Conservation (phyloP, 495 filamentous ascomycete genomes). For the Aspergillus conjunctus region DNA sequence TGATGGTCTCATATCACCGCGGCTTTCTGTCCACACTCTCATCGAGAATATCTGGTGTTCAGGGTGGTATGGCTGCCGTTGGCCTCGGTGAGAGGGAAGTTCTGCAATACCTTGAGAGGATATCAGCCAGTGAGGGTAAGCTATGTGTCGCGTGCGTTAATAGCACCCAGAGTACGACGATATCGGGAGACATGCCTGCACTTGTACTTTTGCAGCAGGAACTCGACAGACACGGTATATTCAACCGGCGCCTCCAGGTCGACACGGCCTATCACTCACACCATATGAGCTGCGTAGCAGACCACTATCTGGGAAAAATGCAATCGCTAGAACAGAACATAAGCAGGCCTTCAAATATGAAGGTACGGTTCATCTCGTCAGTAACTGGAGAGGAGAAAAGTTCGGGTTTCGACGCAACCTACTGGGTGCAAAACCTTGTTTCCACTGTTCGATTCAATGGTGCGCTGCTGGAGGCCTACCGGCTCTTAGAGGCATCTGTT, state of each 20-base stretch:
- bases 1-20: slow-evolving; percentile 34
- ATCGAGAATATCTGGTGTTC: slow-evolving; percentile 4
- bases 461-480: slow-evolving; percentile 19
- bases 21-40: slow-evolving; percentile 27
- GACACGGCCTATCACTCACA: slow-evolving; percentile 65
- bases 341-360: neutral
- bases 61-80: slow-evolving; percentile 34
- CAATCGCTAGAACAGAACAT: neutral
- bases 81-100: slow-evolving; percentile 25
- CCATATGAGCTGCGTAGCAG: slow-evolving; percentile 50
- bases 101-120: slow-evolving; percentile 19
- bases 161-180: slow-evolving; percentile 43
- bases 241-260: slow-evolving; percentile 56
- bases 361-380: neutral
- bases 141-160: slow-evolving; percentile 50
- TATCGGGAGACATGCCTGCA: slow-evolving; percentile 42
- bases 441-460: slow-evolving; percentile 32
- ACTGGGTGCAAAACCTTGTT: slow-evolving; percentile 38
- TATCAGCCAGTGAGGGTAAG: slow-evolving; percentile 21
- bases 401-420: neutral
- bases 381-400: neutral
- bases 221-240: slow-evolving; percentile 49
- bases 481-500: neutral
- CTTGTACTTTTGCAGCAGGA: slow-evolving; percentile 25
- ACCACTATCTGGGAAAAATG: slow-evolving; percentile 26